Conservation (phyloP, 192 early-diverging fungal species). For the Phycomyces blakesleeanus region DNA sequence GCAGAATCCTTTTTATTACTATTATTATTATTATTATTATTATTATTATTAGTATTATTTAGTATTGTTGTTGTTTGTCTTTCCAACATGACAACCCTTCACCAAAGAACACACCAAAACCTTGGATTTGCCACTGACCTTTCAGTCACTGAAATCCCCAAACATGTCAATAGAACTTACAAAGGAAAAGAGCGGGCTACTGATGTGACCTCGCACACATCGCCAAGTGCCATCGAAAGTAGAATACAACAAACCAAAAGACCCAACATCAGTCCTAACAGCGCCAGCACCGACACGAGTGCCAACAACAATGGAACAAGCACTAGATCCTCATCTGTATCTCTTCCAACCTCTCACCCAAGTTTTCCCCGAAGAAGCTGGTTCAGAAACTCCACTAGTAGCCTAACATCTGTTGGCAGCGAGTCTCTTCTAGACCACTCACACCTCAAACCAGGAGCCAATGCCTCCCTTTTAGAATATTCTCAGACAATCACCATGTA, state of each 20-base stretch:
- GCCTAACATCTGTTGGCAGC: neutral
- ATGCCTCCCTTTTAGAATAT: constrained; percentile 51
- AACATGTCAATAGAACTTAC: too few species aligned
- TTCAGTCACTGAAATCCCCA: too few species aligned
- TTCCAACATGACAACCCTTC: too few species aligned
- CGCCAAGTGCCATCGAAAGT: too few species aligned
- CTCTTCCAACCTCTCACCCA: neutral
- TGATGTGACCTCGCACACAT: too few species aligned
- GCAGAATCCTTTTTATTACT: too few species aligned
- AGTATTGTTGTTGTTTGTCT: too few species aligned
- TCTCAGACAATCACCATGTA: constrained; percentile 55
- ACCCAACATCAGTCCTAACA: neutral
- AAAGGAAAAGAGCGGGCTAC: too few species aligned
- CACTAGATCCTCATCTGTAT: neutral
- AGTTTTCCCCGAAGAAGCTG: neutral
- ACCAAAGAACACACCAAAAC: too few species aligned
- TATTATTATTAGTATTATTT: too few species aligned
- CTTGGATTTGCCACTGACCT: too few species aligned
- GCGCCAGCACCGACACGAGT: neutral
- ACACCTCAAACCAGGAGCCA: constrained; percentile 56
- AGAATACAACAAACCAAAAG: neutral
- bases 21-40: too few species aligned
- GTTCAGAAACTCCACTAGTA: neutral
- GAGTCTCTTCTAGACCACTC: constrained; percentile 41
- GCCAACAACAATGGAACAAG: neutral